Base-by-base conservation (phyloP, 352 stramenopile genomes). In the Phytophthora macrochlamydospora region DNA sequence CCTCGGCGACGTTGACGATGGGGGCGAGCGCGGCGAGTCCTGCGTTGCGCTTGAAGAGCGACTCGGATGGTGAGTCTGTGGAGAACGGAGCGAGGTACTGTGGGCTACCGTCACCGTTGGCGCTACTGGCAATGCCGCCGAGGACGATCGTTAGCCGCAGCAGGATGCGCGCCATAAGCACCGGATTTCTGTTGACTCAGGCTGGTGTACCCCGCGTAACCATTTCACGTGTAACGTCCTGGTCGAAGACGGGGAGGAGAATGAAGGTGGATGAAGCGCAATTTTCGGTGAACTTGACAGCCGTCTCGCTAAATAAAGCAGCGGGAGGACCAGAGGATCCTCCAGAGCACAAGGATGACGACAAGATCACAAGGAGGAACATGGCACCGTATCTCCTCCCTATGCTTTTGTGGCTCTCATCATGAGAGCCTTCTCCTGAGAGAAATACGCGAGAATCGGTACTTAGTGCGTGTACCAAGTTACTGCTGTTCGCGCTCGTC, bases 1-100 rank as follows among this genome's bases (percentile, higher is more conserved):
- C 68, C 62, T 59, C 40, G 37, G 50, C 63, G 12, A 84, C 63
- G 66, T 87, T 84, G 51, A 84, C 63, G 64, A 85, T 78, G 1
- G 79, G 79, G 7, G 76, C 75, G 14, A 87, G 53, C 18, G 67
- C 69, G 31, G 53, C 54, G 49, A 87, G 69, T 35, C 67, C 68
- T 33, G 78, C 76, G 12, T 69, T 40, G 57, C 62, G 70, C 62
- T 81, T 69, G 58, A 83, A 86, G 35, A 86, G 59, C 48, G 46
- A 46, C 37, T 82, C 67, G 35, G 71, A 71, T 12, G 76, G 76
- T 31, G 48, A 43, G 4, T 65, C 59, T 1, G 76, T 79, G 5
- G 51, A 38, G 55, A 85, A 82, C 44, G 76, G 62, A 14, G 72
- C 51, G 28, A 83, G 30, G 49, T 67, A 71, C 3, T n/a, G 43